Conservation (phyloP, 352 stramenopile species). For the Blastocystis sp. region DNA sequence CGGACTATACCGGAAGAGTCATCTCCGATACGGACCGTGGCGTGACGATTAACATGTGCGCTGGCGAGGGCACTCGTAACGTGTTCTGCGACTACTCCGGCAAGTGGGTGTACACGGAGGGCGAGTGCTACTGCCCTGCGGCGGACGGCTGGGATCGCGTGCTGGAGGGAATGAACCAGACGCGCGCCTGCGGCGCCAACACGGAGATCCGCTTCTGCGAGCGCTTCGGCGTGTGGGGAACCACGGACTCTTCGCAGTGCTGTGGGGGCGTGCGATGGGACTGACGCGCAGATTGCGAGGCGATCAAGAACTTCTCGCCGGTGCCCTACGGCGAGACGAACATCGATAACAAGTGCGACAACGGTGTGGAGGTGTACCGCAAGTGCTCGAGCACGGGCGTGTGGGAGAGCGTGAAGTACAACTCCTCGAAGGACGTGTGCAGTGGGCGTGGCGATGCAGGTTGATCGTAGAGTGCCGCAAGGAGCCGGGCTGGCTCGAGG, state of each 20-base stretch:
- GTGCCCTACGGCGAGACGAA: constrained; percentile 8
- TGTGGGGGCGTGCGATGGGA: background rate
- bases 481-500: constrained; percentile 34
- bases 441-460: background rate
- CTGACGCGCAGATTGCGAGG: background rate
- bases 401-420: constrained; percentile 23
- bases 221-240: constrained; percentile 4
- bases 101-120: constrained; percentile 31
- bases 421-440: background rate
- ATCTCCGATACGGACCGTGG: constrained; percentile 35
- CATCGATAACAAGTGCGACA: constrained; percentile 46
- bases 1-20: background rate
- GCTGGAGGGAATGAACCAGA: background rate
- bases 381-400: constrained; percentile 5
- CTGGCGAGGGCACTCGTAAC: background rate
- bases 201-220: constrained; percentile 20
- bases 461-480: constrained; percentile 15
- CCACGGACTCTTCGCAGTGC: constrained; percentile 20
- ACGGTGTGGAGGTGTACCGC: constrained; percentile 24
- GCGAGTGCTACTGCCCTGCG: constrained; percentile 26
- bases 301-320: background rate
- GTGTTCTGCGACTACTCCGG: constrained; percentile 36
- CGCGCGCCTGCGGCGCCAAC: constrained; percentile 2
- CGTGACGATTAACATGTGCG: constrained; percentile 16
- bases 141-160: constrained; percentile 10